Percentiles rank a stretch among this genome's conserved stretches.
Conservation (phyloP, 2,329 filamentous ascomycete genomes). For the Ambrosiella beaveri region DNA sequence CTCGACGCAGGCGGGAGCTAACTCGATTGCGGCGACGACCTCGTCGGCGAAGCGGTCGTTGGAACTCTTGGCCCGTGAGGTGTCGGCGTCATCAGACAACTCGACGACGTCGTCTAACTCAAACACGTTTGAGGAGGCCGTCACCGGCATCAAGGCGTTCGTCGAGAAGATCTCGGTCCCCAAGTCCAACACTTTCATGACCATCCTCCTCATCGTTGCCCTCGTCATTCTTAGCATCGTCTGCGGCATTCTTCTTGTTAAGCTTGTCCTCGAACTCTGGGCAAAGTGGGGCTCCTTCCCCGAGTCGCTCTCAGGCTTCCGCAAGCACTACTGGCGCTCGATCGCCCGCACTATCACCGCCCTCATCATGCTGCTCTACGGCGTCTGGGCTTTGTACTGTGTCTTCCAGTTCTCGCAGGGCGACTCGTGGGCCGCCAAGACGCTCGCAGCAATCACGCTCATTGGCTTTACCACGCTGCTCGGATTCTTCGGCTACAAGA, state of each 20-base stretch:
- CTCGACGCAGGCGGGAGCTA: constrained; percentile 28
- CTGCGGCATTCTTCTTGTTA: constrained; percentile 73
- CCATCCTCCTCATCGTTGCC: constrained; percentile 70
- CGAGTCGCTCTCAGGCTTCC: constrained; percentile 61
- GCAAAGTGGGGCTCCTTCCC: constrained; percentile 80
- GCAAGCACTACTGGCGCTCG: constrained; percentile 90
- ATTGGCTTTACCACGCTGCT: constrained; percentile 64
- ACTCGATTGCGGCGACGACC: constrained; percentile 26
- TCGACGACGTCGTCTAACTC: constrained; percentile 8
- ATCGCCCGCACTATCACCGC: constrained; percentile 79
- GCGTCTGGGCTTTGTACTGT: constrained; percentile 89
- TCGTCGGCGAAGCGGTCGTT: constrained; percentile 20
- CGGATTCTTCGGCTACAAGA: constrained; percentile 69
- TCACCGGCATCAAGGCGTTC: constrained; percentile 65
- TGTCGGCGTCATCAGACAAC: constrained; percentile 14
- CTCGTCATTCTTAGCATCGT: constrained; percentile 72
- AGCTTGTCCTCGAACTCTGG: constrained; percentile 82
- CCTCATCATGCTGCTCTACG: constrained; percentile 79
- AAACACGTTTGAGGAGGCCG: constrained; percentile 28
- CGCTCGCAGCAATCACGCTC: constrained; percentile 67
- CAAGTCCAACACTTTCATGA: constrained; percentile 89
- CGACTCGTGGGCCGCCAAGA: constrained; percentile 85
- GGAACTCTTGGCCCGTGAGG: constrained; percentile 16
- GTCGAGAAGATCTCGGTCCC: constrained; percentile 75
- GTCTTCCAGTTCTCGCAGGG: constrained; percentile 87